Evolutionary conservation across 1,284 basidiomycete genomes (phyloP).

Genomic region (Cutaneotrichosporon daszewskae): DNA sequence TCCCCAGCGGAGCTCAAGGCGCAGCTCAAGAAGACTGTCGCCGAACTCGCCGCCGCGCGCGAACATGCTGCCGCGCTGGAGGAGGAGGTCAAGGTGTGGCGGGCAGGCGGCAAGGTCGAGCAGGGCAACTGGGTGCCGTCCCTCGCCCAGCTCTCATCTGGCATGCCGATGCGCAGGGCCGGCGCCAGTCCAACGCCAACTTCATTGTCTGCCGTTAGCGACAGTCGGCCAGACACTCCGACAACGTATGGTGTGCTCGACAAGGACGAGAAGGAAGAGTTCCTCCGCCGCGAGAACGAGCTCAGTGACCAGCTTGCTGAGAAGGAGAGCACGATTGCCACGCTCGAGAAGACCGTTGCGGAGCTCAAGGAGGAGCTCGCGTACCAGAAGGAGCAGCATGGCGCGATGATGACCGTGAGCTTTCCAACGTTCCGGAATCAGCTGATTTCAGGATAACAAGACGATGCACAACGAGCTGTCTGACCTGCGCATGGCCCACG

Average conservation of each 20-base stretch:
- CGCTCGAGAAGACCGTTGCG: conserved; percentile 55
- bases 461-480: conserved; percentile 72
- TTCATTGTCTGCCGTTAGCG: conserved; percentile 58
- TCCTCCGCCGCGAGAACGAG: conserved; percentile 94
- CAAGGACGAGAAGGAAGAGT: conserved; percentile 96
- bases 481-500: conserved; percentile 85
- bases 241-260: conserved; percentile 62
- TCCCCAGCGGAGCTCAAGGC: conserved; percentile 94
- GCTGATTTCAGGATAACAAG: conserved; percentile 86
- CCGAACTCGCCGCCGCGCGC: conserved; percentile 75
- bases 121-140: conserved; percentile 72
- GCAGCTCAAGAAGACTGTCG: conserved; percentile 81
- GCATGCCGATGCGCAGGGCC: background rate
- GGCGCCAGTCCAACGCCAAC: conserved; percentile 60
- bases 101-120: conserved; percentile 79
- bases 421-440: no score
- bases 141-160: conserved; percentile 16
- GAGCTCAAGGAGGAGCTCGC: conserved; percentile 78
- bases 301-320: conserved; percentile 88
- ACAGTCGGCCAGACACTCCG: conserved; percentile 40
- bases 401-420: conserved; percentile 24
- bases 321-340: conserved; percentile 75
- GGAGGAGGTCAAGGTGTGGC: conserved; percentile 86
- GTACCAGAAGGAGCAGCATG: conserved; percentile 89
- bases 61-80: conserved; percentile 86